phyloP scores from a whole-genome alignment of 768 basidiomycete species.

The Rubroboletus pulcherrimus region DNA sequence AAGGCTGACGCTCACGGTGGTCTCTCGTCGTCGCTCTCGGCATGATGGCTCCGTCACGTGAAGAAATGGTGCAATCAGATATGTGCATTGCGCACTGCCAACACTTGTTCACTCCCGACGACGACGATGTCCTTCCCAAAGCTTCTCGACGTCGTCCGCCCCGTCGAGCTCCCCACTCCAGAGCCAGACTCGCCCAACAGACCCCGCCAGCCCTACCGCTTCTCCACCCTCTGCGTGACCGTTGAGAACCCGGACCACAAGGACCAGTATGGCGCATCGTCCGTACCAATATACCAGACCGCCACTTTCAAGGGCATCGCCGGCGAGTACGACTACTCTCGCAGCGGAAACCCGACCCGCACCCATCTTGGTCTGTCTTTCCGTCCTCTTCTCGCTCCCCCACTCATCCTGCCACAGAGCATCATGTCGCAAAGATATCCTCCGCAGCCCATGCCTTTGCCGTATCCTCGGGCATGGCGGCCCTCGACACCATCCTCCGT shows the following conservation, averaged over 20 bases:
- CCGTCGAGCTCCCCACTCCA: constrained; percentile 70
- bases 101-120: neutral
- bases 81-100: neutral
- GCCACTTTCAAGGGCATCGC: constrained; percentile 95
- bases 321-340: constrained; percentile 88
- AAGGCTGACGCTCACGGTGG: constrained; percentile 30
- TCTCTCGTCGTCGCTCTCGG: constrained; percentile 21
- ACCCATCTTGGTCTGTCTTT: constrained; percentile 77
- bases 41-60: constrained; percentile 22
- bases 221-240: constrained; percentile 87
- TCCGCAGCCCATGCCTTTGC: constrained; percentile 86
- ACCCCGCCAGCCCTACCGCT: constrained; percentile 73
- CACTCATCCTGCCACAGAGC: constrained; percentile 52
- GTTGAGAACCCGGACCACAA: constrained; percentile 90
- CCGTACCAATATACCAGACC: constrained; percentile 97
- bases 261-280: constrained; percentile 92
- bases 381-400: neutral
- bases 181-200: constrained; percentile 74
- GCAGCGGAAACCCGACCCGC: constrained; percentile 95
- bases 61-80: constrained; percentile 13
- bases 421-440: constrained; percentile 96
- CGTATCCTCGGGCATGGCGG: constrained; percentile 98
- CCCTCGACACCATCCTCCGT: constrained; percentile 91
- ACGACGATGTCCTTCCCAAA: constrained; percentile 10
- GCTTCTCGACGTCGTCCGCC: constrained; percentile 3